phyloP scores from a whole-genome alignment of 305 asterid species.

The Rubia balearica region DNA sequence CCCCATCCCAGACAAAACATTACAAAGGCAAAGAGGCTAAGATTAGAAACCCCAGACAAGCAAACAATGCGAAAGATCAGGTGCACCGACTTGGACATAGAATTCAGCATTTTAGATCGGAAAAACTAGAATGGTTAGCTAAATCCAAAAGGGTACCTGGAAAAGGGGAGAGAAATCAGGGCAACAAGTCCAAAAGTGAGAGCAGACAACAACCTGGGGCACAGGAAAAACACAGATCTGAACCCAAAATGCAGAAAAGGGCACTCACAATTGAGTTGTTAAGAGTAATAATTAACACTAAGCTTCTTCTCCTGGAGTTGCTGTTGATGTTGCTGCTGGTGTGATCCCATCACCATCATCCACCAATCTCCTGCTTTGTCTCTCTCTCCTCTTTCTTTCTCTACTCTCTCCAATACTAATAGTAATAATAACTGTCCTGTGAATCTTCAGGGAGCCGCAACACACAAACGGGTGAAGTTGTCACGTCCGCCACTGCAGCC shows the following conservation, averaged over 20 bases:
- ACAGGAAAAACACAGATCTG: background rate
- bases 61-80: slow-evolving; percentile 1
- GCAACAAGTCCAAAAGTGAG: background rate
- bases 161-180: background rate
- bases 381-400: slow-evolving; percentile 4
- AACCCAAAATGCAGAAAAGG: background rate
- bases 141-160: slow-evolving; percentile 6
- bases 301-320: background rate
- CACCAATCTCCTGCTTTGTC: slow-evolving; percentile 6
- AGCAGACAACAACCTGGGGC: slow-evolving; percentile 5
- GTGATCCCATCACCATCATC: slow-evolving; percentile 47
- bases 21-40: background rate
- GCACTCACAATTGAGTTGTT: background rate
- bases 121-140: background rate
- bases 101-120: background rate
- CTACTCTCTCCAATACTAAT: background rate
- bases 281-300: background rate
- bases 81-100: background rate
- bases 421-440: background rate
- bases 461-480: slow-evolving; percentile 30
- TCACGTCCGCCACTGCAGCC: slow-evolving; percentile 18
- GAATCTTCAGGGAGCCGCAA: slow-evolving; percentile 54
- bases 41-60: slow-evolving; percentile 1
- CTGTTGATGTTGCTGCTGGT: slow-evolving; percentile 20
- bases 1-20: background rate